A percentile compares a stretch with the other conserved stretches of the same genome.
These are phyloP conservation scores for Ganoderma sinense DNA, from an alignment of 1,284 basidiomycete species.

Conservation along the genomic window DNA sequence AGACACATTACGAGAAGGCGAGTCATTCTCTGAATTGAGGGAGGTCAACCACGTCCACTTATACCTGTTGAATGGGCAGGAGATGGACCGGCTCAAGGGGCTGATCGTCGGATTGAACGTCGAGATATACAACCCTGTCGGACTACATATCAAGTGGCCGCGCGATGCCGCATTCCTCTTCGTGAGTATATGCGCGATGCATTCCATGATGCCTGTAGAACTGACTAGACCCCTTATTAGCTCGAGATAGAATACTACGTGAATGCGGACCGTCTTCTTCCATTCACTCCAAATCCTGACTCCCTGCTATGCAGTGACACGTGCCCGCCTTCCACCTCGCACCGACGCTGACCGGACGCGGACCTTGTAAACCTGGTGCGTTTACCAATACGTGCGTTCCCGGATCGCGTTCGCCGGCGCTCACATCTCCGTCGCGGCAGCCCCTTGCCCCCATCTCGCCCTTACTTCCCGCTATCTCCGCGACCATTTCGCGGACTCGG, in stretches of 20 bases:
- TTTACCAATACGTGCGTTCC: background rate
- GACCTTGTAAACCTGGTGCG: background rate
- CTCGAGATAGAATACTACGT: slow-evolving; percentile 85
- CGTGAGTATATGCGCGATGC: slow-evolving; percentile 56
- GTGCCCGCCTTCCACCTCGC: background rate
- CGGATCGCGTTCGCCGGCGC: background rate
- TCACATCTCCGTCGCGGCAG: background rate
- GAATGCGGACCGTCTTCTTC: slow-evolving; percentile 29
- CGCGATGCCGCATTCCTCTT: slow-evolving; percentile 83
- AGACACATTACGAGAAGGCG: slow-evolving; percentile 81
- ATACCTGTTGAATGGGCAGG: slow-evolving; percentile 51
- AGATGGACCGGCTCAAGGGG: slow-evolving; percentile 73
- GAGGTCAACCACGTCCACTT: background rate
- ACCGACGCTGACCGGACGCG: background rate
- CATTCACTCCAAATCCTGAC: too few relatives aligned
- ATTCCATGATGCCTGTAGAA: background rate
- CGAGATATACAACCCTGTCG: slow-evolving; percentile 78
- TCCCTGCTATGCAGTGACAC: background rate
- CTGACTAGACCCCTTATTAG: slow-evolving; percentile 43
- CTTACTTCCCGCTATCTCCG: slow-evolving; percentile 6
- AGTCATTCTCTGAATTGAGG: slow-evolving; percentile 30
- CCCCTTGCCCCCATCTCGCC: background rate
- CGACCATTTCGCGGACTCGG: background rate
- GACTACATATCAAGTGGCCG: slow-evolving; percentile 85
- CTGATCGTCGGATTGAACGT: slow-evolving; percentile 73